These are phyloP conservation scores for Camillea tinctor DNA, from an alignment of 2,329 filamentous ascomycete genomes.

Conservation along the genomic window DNA sequence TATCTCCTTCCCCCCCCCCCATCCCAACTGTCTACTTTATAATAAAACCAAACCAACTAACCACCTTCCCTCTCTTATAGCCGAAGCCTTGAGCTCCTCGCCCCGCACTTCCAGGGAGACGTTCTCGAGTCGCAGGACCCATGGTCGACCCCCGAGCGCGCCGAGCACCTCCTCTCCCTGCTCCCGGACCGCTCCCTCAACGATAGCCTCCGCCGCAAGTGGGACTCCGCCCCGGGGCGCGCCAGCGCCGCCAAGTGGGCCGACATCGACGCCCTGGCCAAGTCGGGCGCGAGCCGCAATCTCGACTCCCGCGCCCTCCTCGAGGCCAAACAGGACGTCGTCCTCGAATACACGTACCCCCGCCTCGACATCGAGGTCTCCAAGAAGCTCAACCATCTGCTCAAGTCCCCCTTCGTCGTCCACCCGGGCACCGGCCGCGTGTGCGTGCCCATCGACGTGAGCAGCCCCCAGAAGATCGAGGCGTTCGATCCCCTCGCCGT, in stretches of 20 bases:
- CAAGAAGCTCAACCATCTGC: constrained; percentile 96
- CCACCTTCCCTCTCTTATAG: constrained; percentile 34
- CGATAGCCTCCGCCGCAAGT: constrained; percentile 81
- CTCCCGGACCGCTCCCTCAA: constrained; percentile 78
- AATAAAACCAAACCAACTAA: neutral
- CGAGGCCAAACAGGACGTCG: constrained; percentile 92
- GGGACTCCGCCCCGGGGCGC: constrained; percentile 79
- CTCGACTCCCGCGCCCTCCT: constrained; percentile 73
- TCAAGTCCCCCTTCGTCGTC: constrained; percentile 95
- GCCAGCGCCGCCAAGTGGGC: constrained; percentile 83
- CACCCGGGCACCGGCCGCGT: constrained; percentile 92
- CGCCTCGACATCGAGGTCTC: constrained; percentile 95
- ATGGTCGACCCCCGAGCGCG: constrained; percentile 68
- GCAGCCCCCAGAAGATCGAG: constrained; percentile 53
- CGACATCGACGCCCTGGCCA: constrained; percentile 85
- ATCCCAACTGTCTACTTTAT: neutral
- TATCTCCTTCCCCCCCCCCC: neutral
- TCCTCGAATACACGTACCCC: constrained; percentile 97
- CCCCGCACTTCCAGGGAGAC: constrained; percentile 78
- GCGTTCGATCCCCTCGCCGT: constrained; percentile 84
- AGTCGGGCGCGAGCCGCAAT: constrained; percentile 64
- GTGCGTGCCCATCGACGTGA: constrained; percentile 88
- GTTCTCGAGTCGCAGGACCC: constrained; percentile 85
- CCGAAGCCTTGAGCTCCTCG: constrained; percentile 82
- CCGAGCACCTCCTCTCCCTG: constrained; percentile 76